A percentile compares a stretch with the other conserved stretches of the same genome.
Evolutionary conservation across 2,329 filamentous ascomycete genomes (phyloP).

Genomic region (Fusarium sp.): DNA sequence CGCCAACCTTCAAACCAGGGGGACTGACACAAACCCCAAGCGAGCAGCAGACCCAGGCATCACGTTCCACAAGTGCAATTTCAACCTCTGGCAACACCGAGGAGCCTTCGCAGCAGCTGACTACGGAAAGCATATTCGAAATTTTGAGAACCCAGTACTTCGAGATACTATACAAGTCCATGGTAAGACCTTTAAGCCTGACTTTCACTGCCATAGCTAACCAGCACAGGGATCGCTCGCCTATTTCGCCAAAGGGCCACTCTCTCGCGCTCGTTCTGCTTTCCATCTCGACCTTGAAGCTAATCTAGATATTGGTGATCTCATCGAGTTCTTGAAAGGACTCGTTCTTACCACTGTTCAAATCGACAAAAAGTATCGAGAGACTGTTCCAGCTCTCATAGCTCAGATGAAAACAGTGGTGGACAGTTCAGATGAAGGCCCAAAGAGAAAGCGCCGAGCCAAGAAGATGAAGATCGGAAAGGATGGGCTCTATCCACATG

Average conservation of each 20-base stretch:
- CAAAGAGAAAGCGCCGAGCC: slow-evolving; percentile 62
- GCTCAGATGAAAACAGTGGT: slow-evolving; percentile 65
- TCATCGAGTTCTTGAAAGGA: slow-evolving; percentile 76
- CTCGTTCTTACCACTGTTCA: slow-evolving; percentile 74
- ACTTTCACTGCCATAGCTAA: background rate
- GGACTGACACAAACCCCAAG: slow-evolving; percentile 10
- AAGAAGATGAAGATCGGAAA: slow-evolving; percentile 76
- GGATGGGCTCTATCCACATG: slow-evolving; percentile 74
- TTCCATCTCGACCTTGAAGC: slow-evolving; percentile 74
- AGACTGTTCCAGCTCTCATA: slow-evolving; percentile 73
- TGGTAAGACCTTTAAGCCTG: slow-evolving; percentile 57
- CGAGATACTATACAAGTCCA: slow-evolving; percentile 71
- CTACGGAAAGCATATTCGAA: slow-evolving; percentile 66
- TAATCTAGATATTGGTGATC: slow-evolving; percentile 69
- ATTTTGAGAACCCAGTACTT: slow-evolving; percentile 69
- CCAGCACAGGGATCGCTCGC: slow-evolving; percentile 74
- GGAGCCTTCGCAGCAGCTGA: slow-evolving; percentile 50
- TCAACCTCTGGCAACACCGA: slow-evolving; percentile 7
- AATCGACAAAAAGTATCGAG: slow-evolving; percentile 84
- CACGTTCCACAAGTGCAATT: background rate
- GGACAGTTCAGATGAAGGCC: slow-evolving; percentile 65
- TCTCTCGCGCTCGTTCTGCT: slow-evolving; percentile 78
- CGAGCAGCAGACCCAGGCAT: background rate
- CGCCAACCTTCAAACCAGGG: slow-evolving; percentile 34
- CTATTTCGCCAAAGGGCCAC: slow-evolving; percentile 85